Evolutionary conservation across 805 yeast genomes (phyloP).

Genomic region (Isabelozyma gotoi): DNA sequence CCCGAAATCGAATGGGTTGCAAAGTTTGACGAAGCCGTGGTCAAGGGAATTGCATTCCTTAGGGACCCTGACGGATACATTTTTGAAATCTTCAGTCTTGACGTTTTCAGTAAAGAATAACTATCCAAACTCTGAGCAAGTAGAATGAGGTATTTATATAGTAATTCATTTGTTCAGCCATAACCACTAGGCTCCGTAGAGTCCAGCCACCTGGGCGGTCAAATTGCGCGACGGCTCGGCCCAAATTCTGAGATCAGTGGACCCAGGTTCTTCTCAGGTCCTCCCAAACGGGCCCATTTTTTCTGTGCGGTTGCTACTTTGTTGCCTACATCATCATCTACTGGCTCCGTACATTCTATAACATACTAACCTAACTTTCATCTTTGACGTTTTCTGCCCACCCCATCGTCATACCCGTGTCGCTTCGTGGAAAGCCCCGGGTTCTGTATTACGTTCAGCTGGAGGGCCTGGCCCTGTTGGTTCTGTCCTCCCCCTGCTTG

Average conservation of each 20-base stretch:
- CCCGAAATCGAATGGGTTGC: conserved; percentile 55
- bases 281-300: too few species aligned
- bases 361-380: too few species aligned
- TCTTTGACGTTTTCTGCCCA: background rate
- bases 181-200: too few species aligned
- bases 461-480: background rate
- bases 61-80: conserved; percentile 91
- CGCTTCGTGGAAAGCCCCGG: background rate
- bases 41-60: conserved; percentile 68
- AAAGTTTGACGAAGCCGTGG: conserved; percentile 53
- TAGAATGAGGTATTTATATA: too few species aligned
- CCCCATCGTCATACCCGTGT: background rate
- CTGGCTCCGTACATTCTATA: too few species aligned
- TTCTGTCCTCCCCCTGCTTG: background rate
- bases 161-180: too few species aligned
- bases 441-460: background rate
- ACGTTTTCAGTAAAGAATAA: conserved; percentile 10
- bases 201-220: too few species aligned
- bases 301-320: too few species aligned
- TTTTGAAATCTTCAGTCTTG: conserved; percentile 64
- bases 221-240: too few species aligned
- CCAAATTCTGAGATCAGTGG: too few species aligned
- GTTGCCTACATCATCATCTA: too few species aligned
- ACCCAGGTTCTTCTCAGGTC: too few species aligned
- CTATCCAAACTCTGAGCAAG: background rate